Percentiles rank a stretch among this genome's conserved stretches.
Evolutionary conservation across 164 flowering plant species (phyloP).

Genomic region (Echeveria elegans): DNA sequence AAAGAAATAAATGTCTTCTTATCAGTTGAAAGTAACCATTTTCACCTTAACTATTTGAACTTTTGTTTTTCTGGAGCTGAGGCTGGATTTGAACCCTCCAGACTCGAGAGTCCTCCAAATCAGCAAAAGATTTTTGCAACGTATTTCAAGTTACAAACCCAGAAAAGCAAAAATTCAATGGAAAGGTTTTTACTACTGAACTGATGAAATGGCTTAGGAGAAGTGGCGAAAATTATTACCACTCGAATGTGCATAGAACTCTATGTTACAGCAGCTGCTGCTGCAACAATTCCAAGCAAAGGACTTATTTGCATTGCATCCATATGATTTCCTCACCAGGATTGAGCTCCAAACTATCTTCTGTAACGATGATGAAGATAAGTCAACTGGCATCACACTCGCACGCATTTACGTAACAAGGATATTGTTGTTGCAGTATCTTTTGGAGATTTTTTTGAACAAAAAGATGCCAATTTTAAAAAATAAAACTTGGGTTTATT

Average conservation of each 20-base stretch:
- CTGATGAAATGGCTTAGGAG: background rate
- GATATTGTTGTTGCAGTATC: too few species aligned
- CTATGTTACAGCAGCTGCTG: conserved; percentile 61
- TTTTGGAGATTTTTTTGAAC: too few species aligned
- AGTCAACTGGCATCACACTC: too few species aligned
- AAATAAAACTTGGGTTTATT: too few species aligned
- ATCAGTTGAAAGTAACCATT: too few species aligned
- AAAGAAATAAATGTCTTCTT: too few species aligned
- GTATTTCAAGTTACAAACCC: background rate
- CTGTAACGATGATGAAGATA: too few species aligned
- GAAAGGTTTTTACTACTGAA: too few species aligned
- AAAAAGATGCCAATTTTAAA: too few species aligned
- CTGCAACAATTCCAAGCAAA: conserved; percentile 53
- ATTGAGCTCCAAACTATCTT: background rate
- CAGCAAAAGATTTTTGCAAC: conserved; percentile 53
- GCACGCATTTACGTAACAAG: too few species aligned
- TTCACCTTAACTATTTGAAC: conserved; percentile 24
- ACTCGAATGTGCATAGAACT: conserved; percentile 71
- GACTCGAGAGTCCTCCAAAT: conserved; percentile 36
- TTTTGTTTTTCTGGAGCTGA: conserved; percentile 55
- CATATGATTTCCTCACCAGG: conserved; percentile 16
- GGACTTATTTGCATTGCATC: conserved; percentile 50
- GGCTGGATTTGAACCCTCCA: conserved; percentile 30
- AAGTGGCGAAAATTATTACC: conserved; percentile 24
- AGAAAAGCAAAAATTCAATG: too few species aligned